Evolutionary conservation across 2,329 filamentous ascomycete genomes (phyloP).

Genomic region (Tolypocladium sp.): DNA sequence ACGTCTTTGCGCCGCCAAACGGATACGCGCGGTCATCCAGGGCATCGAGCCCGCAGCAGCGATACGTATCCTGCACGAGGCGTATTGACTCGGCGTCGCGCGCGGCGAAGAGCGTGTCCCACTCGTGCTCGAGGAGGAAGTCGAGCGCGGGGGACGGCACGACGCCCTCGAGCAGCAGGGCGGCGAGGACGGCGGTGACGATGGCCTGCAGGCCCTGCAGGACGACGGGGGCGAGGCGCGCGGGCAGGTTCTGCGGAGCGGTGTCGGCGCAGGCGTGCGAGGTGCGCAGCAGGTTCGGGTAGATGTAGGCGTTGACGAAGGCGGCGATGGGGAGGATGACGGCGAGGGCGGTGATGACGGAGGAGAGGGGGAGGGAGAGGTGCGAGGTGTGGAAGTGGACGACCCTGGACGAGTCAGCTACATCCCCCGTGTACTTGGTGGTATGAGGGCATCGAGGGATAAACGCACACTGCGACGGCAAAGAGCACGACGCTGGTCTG

Average conservation of each 20-base stretch:
- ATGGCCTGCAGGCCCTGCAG: constrained; percentile 34
- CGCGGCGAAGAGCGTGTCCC: constrained; percentile 42
- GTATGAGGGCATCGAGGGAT: neutral
- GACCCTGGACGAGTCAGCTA: constrained; percentile 17
- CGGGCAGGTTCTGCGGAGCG: constrained; percentile 12
- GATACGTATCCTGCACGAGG: constrained; percentile 54
- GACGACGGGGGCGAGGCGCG: constrained; percentile 15
- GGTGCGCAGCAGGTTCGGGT: constrained; percentile 20
- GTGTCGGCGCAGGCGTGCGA: constrained; percentile 9
- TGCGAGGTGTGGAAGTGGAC: constrained; percentile 26
- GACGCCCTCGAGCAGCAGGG: constrained; percentile 27
- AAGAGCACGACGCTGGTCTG: constrained; percentile 21
- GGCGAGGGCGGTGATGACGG: constrained; percentile 23
- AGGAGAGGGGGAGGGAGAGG: constrained; percentile 31
- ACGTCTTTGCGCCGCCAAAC: constrained; percentile 32
- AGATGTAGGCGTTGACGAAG: constrained; percentile 24
- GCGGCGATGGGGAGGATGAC: constrained; percentile 31
- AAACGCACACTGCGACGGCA: constrained; percentile 19
- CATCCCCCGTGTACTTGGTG: no score
- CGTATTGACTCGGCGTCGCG: constrained; percentile 43
- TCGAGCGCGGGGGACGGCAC: constrained; percentile 21
- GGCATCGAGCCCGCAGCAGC: constrained; percentile 57
- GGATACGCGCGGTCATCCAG: constrained; percentile 54
- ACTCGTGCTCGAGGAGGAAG: constrained; percentile 49
- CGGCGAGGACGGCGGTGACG: constrained; percentile 33